Percentiles rank a stretch among this genome's conserved stretches.
These are phyloP conservation scores for Capsella bursapastoris DNA, from an alignment of 345 rosid genomes.

Conservation along the genomic window DNA sequence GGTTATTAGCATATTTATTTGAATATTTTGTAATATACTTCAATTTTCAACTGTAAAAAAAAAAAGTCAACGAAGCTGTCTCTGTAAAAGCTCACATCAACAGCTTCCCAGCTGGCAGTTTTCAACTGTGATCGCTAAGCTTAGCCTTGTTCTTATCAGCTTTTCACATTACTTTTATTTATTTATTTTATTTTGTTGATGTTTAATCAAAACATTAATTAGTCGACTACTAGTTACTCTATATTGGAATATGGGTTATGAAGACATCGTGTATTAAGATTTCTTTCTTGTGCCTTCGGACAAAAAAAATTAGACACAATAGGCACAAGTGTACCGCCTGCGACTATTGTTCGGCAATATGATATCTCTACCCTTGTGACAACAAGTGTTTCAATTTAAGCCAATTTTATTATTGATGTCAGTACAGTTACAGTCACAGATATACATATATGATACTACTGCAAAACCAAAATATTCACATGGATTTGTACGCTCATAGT, in stretches of 20 bases:
- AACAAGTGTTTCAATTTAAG: not conserved
- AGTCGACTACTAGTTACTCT: not conserved
- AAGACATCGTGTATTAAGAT: not conserved
- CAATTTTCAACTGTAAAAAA: slow-evolving; percentile 3
- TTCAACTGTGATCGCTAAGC: slow-evolving; percentile 32
- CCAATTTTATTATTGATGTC: not conserved
- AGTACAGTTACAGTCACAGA: not conserved
- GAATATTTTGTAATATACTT: not conserved
- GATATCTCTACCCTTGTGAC: not conserved
- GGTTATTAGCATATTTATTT: not conserved
- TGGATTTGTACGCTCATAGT: not conserved
- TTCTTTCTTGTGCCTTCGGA: slow-evolving; percentile 1
- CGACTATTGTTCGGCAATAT: slow-evolving; percentile 8
- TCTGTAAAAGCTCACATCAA: slow-evolving; percentile 36
- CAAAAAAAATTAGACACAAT: not conserved
- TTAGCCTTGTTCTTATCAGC: slow-evolving; percentile 31
- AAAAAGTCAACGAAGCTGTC: slow-evolving; percentile 39
- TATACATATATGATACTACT: not conserved
- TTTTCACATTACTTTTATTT: slow-evolving; percentile 5
- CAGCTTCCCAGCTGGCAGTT: slow-evolving; percentile 39
- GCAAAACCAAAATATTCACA: not conserved
- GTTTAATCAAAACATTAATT: not conserved
- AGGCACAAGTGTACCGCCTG: not conserved
- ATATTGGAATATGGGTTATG: not conserved
- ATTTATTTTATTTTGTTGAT: not conserved